Conservation (phyloP, 2,329 filamentous ascomycete genomes). For the Aspergillus puulaauensis region DNA sequence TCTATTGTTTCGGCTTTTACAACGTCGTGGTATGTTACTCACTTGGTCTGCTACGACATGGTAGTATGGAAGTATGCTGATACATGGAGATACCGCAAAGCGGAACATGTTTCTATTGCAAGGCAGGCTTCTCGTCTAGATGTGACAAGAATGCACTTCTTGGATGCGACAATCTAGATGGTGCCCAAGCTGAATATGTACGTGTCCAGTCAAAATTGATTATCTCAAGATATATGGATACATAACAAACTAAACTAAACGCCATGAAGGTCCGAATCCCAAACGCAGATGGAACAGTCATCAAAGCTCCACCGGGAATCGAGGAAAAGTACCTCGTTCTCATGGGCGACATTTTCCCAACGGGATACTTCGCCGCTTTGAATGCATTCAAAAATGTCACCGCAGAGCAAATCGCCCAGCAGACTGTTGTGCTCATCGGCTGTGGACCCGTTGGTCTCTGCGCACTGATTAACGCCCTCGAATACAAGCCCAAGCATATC, state of each 20-base stretch:
- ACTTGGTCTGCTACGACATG: too few relatives aligned
- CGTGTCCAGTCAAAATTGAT: background rate
- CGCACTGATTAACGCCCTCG: constrained; percentile 73
- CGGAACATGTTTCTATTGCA: constrained; percentile 81
- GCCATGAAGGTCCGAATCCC: constrained; percentile 66
- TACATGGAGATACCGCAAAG: constrained; percentile 32
- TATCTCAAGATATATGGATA: background rate
- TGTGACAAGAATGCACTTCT: constrained; percentile 71
- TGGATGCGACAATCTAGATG: constrained; percentile 68
- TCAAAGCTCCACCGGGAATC: constrained; percentile 70
- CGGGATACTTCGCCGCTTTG: constrained; percentile 75
- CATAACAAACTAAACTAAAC: constrained; percentile 8
- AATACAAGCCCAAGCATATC: constrained; percentile 71
- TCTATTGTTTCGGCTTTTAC: constrained; percentile 83
- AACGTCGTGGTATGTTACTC: constrained; percentile 63
- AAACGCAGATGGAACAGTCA: constrained; percentile 74
- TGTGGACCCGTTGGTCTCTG: constrained; percentile 86
- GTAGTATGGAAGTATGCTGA: background rate
- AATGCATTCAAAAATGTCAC: constrained; percentile 70
- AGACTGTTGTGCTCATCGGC: constrained; percentile 76
- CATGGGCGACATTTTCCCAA: constrained; percentile 93
- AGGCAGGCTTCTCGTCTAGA: constrained; percentile 71
- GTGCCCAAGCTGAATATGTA: constrained; percentile 77
- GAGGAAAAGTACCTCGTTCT: constrained; percentile 74
- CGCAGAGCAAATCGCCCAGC: constrained; percentile 59